Evolutionary conservation across 1,139 yeast species (phyloP).

Genomic region (Tardiomyces depauwii): DNA sequence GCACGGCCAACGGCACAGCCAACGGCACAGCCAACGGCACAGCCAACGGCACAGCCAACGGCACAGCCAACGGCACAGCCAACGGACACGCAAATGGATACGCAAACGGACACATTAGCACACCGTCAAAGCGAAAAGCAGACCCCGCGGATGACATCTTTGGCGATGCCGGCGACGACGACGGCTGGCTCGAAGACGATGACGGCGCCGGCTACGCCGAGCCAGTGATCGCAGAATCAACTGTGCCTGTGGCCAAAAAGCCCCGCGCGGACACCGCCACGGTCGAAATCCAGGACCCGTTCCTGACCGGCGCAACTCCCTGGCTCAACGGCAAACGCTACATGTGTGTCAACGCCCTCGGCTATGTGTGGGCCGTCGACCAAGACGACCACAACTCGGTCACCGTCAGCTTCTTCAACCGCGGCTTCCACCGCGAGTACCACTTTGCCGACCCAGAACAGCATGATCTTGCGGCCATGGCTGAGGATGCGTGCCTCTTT

Average conservation of each 20-base stretch:
- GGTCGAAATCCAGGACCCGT: slow-evolving; percentile 26
- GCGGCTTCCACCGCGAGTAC: slow-evolving; percentile 67
- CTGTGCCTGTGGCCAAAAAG: neutral
- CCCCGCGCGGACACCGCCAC: neutral
- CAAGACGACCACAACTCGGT: slow-evolving; percentile 53
- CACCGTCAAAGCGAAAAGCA: slow-evolving; percentile 1
- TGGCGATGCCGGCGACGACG: neutral
- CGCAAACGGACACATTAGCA: slow-evolving; percentile 1
- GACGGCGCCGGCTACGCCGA: slow-evolving; percentile 2
- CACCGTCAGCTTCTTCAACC: slow-evolving; percentile 80
- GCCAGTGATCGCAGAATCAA: neutral
- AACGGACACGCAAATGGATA: slow-evolving; percentile 2
- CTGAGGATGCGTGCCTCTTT: slow-evolving; percentile 52
- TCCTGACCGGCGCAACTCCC: slow-evolving; percentile 80
- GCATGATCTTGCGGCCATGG: slow-evolving; percentile 69
- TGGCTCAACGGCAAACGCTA: slow-evolving; percentile 65
- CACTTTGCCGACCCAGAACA: slow-evolving; percentile 69
- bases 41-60: neutral
- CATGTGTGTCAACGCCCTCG: slow-evolving; percentile 68
- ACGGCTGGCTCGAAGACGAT: slow-evolving; percentile 1
- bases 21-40: neutral
- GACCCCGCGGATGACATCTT: neutral
- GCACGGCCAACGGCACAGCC: neutral
- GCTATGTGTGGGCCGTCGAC: slow-evolving; percentile 73
- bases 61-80: neutral